phyloP scores from a whole-genome alignment of 805 yeast species.

The Ogataea saltuana region DNA sequence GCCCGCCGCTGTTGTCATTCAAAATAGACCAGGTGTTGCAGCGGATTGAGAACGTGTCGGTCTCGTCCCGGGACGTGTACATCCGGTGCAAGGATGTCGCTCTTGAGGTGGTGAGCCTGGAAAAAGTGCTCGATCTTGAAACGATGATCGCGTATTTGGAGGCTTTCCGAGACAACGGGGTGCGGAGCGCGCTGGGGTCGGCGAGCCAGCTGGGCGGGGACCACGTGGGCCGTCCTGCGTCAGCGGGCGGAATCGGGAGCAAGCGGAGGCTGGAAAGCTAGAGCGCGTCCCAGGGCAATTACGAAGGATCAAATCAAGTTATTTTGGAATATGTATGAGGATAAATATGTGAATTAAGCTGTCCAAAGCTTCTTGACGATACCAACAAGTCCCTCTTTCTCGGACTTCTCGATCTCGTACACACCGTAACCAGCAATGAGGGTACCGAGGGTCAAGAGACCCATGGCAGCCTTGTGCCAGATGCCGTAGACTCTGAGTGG shows the following conservation, averaged over 20 bases:
- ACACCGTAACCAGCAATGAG: constrained; percentile 69
- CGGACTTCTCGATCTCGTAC: constrained; percentile 64
- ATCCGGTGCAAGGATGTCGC: constrained; percentile 23
- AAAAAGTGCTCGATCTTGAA: constrained; percentile 7
- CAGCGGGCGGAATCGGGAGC: constrained; percentile 5
- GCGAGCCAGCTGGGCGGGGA: too few relatives aligned
- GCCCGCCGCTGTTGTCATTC: constrained; percentile 17
- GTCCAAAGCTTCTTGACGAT: constrained; percentile 37
- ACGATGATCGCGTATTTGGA: constrained; percentile 10
- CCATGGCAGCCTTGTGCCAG: constrained; percentile 61
- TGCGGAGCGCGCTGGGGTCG: constrained; percentile 1
- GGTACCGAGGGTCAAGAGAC: constrained; percentile 62
- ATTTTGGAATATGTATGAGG: constrained; percentile 3
- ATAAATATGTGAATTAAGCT: constrained; percentile 22
- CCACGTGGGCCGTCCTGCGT: too few relatives aligned
- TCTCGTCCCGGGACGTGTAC: constrained; percentile 21
- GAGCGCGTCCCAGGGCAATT: neutral
- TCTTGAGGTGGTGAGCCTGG: constrained; percentile 6
- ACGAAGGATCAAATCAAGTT: neutral
- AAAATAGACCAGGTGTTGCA: constrained; percentile 20
- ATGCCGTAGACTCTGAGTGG: constrained; percentile 72
- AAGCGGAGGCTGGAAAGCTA: constrained; percentile 12
- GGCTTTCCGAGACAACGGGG: constrained; percentile 5
- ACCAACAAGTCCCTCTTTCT: constrained; percentile 63
- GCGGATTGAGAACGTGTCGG: constrained; percentile 9